Evolutionary conservation across 805 yeast species (phyloP).

Genomic region (Metschnikowia baotianmanensis): DNA sequence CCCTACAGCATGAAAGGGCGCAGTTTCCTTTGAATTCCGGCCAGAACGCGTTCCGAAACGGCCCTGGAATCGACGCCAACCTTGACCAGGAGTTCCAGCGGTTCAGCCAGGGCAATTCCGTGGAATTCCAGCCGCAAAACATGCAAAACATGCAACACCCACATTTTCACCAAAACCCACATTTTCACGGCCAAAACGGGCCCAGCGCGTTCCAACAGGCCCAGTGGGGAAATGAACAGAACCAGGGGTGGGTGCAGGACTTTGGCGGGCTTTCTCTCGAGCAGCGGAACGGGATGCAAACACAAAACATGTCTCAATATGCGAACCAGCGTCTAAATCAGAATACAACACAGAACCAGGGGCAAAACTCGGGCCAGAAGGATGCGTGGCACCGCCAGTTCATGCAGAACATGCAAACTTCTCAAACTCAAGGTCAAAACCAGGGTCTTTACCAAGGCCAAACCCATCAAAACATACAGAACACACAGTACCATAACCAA

Average conservation of each 20-base stretch:
- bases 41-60: slow-evolving; percentile 19
- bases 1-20: slow-evolving; percentile 35
- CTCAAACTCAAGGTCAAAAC: not conserved
- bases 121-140: slow-evolving; percentile 6
- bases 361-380: slow-evolving; percentile 7
- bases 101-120: slow-evolving; percentile 23
- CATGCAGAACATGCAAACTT: slow-evolving; percentile 14
- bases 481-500: not conserved
- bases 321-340: slow-evolving; percentile 1
- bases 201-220: no score
- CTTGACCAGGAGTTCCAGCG: slow-evolving; percentile 40
- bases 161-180: slow-evolving; percentile 19
- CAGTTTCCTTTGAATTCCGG: slow-evolving; percentile 2
- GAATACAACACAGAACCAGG: not conserved
- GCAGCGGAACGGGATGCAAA: not conserved
- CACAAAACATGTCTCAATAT: not conserved
- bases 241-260: slow-evolving; percentile 17
- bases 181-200: no score
- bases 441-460: no score
- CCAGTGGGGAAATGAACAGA: no score
- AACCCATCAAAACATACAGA: not conserved
- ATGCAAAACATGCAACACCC: slow-evolving; percentile 4
- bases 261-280: slow-evolving; percentile 16
- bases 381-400: slow-evolving; percentile 30
- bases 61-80: slow-evolving; percentile 27